Evolutionary conservation across 192 early-diverging fungal species (phyloP).

Genomic region (Gigaspora rosea): DNA sequence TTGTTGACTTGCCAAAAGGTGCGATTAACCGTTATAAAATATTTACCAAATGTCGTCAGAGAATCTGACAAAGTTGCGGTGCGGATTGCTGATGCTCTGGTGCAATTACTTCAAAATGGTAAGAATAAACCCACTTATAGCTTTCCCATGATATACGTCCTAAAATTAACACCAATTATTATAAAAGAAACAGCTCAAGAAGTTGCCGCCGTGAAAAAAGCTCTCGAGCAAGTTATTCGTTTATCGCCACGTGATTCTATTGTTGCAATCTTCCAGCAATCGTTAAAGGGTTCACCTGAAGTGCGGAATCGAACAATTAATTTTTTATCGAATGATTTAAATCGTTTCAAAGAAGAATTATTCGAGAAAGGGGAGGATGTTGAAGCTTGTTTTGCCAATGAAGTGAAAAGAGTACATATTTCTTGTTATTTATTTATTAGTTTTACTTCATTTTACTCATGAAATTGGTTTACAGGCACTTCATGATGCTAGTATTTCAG

Average conservation of each 20-base stretch:
- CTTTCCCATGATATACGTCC: not conserved
- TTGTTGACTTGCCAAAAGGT: conserved; percentile 9
- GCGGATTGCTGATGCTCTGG: conserved; percentile 30
- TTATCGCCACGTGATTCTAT: conserved; percentile 24
- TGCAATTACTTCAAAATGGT: conserved; percentile 33
- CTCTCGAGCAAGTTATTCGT: conserved; percentile 27
- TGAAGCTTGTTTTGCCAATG: conserved; percentile 23
- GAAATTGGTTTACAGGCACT: conserved; percentile 7
- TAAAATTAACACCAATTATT: not conserved
- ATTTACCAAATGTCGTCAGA: conserved; percentile 30
- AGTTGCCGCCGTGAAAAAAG: conserved; percentile 29
- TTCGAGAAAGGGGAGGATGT: conserved; percentile 5
- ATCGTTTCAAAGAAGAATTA: conserved; percentile 24
- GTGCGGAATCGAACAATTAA: conserved; percentile 25
- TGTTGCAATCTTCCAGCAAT: conserved; percentile 14
- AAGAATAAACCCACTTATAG: not conserved
- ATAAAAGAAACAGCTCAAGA: conserved; percentile 20
- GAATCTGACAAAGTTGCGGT: not conserved
- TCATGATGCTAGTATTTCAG: conserved; percentile 14
- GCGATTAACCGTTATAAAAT: conserved; percentile 25
- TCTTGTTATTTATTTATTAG: not conserved
- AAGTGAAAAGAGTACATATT: conserved; percentile 27
- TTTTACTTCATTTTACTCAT: not conserved
- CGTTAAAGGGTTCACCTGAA: conserved; percentile 26
- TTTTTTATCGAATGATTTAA: conserved; percentile 31